phyloP scores from a whole-genome alignment of 2,329 filamentous ascomycete species.

The Arthrinium phaeospermum region DNA sequence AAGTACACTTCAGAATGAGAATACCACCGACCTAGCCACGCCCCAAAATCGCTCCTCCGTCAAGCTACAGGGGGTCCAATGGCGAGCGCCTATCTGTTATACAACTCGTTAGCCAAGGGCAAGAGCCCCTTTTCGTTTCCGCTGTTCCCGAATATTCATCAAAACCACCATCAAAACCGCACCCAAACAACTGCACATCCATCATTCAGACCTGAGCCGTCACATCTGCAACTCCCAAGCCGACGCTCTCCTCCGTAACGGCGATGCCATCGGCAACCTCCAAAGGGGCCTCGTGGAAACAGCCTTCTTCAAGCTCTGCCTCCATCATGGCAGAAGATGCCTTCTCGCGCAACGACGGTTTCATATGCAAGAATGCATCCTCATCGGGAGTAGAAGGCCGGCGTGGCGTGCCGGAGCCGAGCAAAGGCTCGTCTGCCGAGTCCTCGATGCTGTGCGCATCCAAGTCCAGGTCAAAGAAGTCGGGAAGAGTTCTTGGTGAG shows the following conservation, averaged over 20 bases:
- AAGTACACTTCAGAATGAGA: not conserved
- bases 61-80: not conserved
- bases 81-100: constrained; percentile 12
- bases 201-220: constrained; percentile 38
- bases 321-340: constrained; percentile 37
- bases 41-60: not conserved
- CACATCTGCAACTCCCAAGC: constrained; percentile 51
- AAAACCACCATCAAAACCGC: not conserved
- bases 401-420: constrained; percentile 27
- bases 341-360: constrained; percentile 22
- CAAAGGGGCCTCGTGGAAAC: constrained; percentile 47
- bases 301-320: constrained; percentile 38
- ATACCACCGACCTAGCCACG: not conserved
- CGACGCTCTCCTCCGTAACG: constrained; percentile 61
- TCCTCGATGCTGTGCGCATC: not conserved
- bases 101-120: not conserved
- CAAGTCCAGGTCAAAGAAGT: not conserved
- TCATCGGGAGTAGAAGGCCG: constrained; percentile 28
- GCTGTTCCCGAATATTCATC: not conserved
- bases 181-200: not conserved
- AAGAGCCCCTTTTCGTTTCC: not conserved
- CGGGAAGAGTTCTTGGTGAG: not conserved
- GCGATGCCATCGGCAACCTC: constrained; percentile 59
- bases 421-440: not conserved
- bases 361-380: constrained; percentile 23